These are phyloP conservation scores for Colletotrichum spaethianum DNA, from an alignment of 2,329 filamentous ascomycete species.

Conservation along the genomic window DNA sequence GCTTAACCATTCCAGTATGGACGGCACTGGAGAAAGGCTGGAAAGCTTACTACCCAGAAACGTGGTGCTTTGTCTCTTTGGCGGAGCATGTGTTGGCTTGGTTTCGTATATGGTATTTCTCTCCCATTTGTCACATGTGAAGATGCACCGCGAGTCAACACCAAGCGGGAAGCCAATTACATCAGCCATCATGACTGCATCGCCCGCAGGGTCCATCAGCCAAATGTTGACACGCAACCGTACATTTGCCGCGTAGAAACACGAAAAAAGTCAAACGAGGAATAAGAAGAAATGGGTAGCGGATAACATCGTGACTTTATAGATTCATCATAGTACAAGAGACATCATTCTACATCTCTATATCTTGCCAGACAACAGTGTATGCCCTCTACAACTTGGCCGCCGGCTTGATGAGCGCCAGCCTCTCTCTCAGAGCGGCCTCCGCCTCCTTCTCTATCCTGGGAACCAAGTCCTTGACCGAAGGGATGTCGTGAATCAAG, in stretches of 20 bases:
- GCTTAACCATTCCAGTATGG: neutral
- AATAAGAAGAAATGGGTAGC: neutral
- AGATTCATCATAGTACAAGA: neutral
- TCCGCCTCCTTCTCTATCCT: slow-evolving; percentile 86
- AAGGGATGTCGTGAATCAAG: slow-evolving; percentile 86
- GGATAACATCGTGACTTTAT: neutral
- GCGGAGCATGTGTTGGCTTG: slow-evolving; percentile 32
- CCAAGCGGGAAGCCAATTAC: slow-evolving; percentile 3
- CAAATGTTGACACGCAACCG: neutral
- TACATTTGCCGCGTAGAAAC: too few relatives aligned
- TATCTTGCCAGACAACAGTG: neutral
- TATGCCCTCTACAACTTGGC: slow-evolving; percentile 68
- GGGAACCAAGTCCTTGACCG: slow-evolving; percentile 76
- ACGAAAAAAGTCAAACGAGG: neutral
- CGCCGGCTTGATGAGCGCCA: slow-evolving; percentile 67
- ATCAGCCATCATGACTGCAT: neutral
- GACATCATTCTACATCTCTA: slow-evolving; percentile 21
- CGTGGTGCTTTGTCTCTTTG: slow-evolving; percentile 2
- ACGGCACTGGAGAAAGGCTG: neutral
- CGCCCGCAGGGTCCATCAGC: neutral
- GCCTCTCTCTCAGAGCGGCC: slow-evolving; percentile 73
- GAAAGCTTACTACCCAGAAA: neutral
- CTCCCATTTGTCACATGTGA: slow-evolving; percentile 30
- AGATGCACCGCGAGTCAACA: slow-evolving; percentile 37
- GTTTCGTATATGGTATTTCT: slow-evolving; percentile 18